Evolutionary conservation across 2,329 filamentous ascomycete genomes (phyloP).

Genomic region (Hawksworthiomyces lignivorus): DNA sequence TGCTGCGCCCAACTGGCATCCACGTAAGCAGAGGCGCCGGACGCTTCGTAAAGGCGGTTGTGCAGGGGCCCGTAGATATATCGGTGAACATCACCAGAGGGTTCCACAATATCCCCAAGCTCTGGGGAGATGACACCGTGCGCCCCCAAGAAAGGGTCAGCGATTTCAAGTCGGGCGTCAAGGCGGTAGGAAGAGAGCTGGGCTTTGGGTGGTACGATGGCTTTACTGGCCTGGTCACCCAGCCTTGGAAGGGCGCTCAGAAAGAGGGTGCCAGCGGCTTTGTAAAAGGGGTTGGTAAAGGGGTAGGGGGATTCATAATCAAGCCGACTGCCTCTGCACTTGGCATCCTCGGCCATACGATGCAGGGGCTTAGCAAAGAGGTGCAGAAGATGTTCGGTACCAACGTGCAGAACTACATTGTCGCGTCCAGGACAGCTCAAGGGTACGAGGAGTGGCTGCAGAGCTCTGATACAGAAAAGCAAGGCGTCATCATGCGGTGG

Average conservation of each 20-base stretch:
- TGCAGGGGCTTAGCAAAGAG: constrained; percentile 75
- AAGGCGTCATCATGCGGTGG: constrained; percentile 8
- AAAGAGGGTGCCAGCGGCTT: constrained; percentile 48
- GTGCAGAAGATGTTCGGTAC: constrained; percentile 51
- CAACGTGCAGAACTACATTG: constrained; percentile 53
- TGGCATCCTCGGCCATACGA: constrained; percentile 70
- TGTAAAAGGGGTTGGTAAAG: constrained; percentile 71
- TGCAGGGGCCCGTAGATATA: constrained; percentile 79
- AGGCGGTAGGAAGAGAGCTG: constrained; percentile 71
- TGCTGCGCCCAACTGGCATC: constrained; percentile 41
- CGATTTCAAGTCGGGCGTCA: constrained; percentile 66
- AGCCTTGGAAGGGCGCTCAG: constrained; percentile 54
- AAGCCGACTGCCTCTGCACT: constrained; percentile 70
- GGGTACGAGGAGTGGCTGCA: constrained; percentile 10
- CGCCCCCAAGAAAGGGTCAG: constrained; percentile 74
- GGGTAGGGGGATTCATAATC: constrained; percentile 68
- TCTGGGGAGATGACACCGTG: constrained; percentile 79
- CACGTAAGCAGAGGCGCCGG: constrained; percentile 60
- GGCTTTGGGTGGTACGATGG: constrained; percentile 73
- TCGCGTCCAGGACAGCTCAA: constrained; percentile 17
- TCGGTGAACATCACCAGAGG: constrained; percentile 74
- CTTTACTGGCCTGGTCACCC: constrained; percentile 68
- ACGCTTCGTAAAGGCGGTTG: constrained; percentile 64
- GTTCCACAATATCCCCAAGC: constrained; percentile 76
- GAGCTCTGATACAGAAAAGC: constrained; percentile 7